These are phyloP conservation scores for Trichocladium uniseriatum DNA, from an alignment of 495 filamentous ascomycete genomes.

Conservation along the genomic window DNA sequence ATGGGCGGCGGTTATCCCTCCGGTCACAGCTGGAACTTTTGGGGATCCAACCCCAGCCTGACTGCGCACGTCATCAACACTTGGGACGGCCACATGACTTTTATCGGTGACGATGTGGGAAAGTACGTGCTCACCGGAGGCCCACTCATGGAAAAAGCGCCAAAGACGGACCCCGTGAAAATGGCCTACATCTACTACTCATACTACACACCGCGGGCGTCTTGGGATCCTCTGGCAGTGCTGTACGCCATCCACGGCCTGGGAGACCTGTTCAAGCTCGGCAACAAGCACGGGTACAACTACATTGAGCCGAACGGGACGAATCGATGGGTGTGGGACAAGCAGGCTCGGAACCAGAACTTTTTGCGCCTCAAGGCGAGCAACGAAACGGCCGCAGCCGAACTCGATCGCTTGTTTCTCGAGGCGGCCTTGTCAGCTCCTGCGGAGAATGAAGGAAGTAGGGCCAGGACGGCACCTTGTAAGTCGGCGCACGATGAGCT, in stretches of 20 bases:
- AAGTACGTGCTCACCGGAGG: conserved; percentile 28
- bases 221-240: conserved; percentile 39
- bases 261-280: conserved; percentile 24
- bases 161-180: conserved; percentile 27
- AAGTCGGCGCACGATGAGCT: too few species aligned
- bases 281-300: conserved; percentile 27
- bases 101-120: conserved; percentile 32
- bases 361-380: conserved; percentile 24
- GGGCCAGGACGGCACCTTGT: too few species aligned
- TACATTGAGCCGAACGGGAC: conserved; percentile 21
- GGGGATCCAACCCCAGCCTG: conserved; percentile 22
- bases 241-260: conserved; percentile 36
- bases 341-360: conserved; percentile 21
- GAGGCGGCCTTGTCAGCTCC: conserved; percentile 6
- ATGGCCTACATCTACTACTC: conserved; percentile 35
- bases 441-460: too few species aligned
- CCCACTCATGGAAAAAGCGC: conserved; percentile 25
- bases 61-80: conserved; percentile 33
- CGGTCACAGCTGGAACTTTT: conserved; percentile 38
- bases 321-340: conserved; percentile 31
- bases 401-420: conserved; percentile 19
- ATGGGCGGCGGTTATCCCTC: conserved; percentile 41
- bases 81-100: conserved; percentile 31
- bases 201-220: conserved; percentile 23
- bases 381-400: conserved; percentile 12